Conservation (phyloP, 148 eudicot genomes). For the Silene latifolia region DNA sequence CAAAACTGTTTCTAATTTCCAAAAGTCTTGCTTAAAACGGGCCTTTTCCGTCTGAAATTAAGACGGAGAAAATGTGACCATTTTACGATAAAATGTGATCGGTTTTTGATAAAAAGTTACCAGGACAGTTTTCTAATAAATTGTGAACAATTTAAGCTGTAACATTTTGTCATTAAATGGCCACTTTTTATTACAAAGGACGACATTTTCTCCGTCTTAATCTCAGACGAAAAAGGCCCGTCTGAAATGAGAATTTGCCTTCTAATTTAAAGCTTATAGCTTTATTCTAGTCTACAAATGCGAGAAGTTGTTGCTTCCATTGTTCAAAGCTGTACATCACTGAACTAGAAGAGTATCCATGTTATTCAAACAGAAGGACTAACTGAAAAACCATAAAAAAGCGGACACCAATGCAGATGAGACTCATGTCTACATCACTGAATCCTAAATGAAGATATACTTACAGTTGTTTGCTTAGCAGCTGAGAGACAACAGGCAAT, state of each 20-base stretch:
- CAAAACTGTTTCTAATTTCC: not conserved
- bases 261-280: not conserved
- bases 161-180: too few species aligned
- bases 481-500: conserved; percentile 85
- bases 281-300: not conserved
- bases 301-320: not conserved
- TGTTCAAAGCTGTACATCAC: not conserved
- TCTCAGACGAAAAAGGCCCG: too few species aligned
- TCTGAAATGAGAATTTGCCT: too few species aligned
- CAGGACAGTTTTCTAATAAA: too few species aligned
- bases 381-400: not conserved
- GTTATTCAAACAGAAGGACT: not conserved
- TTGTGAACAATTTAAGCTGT: too few species aligned
- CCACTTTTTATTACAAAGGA: too few species aligned
- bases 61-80: too few species aligned
- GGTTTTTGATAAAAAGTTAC: too few species aligned
- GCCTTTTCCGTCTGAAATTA: too few species aligned
- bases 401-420: not conserved
- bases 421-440: not conserved
- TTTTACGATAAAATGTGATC: too few species aligned
- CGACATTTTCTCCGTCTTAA: too few species aligned
- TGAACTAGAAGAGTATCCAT: not conserved
- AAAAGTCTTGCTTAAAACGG: too few species aligned
- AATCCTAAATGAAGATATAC: conserved; percentile 26
- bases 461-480: conserved; percentile 80